Base-by-base conservation (phyloP, 495 filamentous ascomycete genomes). In the Tuber calosporum region DNA sequence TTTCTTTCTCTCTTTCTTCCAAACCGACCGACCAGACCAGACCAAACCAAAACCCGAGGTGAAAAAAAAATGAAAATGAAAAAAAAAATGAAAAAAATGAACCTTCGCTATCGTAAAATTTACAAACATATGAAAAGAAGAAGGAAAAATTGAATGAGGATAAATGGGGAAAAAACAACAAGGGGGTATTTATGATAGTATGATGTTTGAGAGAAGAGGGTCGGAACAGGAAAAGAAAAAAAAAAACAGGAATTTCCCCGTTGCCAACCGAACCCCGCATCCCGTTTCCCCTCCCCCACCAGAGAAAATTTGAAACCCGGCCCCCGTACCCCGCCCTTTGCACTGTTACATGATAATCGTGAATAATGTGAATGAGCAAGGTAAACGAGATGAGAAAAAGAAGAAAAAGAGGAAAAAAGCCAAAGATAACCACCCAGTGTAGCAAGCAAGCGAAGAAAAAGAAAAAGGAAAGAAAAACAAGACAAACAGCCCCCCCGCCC, bases 191-290 rank as follows among this genome's bases (percentile, higher is more conserved):
- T 37, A 72, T 38, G 48, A 38, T 39, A 71, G 30, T 39, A 71
- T 73, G 41, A 68, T 45, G 74, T 48, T 77, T 68, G 70, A 70
- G 76, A 66, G 58, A 73, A 70, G 76, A 66, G 58, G 15, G 20
- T 40, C 62, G 53, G 43, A 68, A 37, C 53, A 75, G 45, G 17
- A 70, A 70, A 53, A 39, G 19, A 69, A 62, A 45, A 68, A 75
- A 36, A 68, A 68, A 73, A 30, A 62, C 11, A 62, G n/a, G n/a
- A 62, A 62, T 30, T 30, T 62, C 53, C 53, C 53, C 11, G 11
- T 22, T 15, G 15, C 48, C 22, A 53, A 58, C 53, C 53, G 26
- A 62, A 53, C 53, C 53, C 53, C 53, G 26, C 53, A 62, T 2
- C 53, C 11, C 53, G n/a, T 62, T 62, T 62, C 13, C 53, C 53